These are phyloP conservation scores for Aphanocladium album DNA, from an alignment of 2,329 filamentous ascomycete species.

Conservation along the genomic window DNA sequence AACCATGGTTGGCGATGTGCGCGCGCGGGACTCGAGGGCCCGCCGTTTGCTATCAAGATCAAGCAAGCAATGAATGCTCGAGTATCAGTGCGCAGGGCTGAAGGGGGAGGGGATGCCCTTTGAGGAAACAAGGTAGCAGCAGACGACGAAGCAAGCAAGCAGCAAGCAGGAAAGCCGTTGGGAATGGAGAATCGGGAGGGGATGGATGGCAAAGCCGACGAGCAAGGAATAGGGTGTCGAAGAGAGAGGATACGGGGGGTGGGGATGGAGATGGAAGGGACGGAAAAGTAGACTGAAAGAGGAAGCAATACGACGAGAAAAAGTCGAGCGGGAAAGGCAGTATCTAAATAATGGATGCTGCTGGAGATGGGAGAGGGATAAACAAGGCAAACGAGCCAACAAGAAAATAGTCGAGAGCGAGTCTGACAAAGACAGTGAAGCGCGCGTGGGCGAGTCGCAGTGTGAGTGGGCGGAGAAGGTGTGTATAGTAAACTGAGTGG, in stretches of 20 bases:
- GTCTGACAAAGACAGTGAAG: constrained; percentile 12
- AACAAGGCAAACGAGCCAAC: background rate
- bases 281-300: constrained; percentile 13
- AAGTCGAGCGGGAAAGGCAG: constrained; percentile 5
- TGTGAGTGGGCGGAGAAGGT: background rate
- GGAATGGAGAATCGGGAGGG: background rate
- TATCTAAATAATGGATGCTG: constrained; percentile 3
- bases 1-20: constrained; percentile 7
- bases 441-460: background rate
- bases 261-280: background rate
- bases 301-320: constrained; percentile 10
- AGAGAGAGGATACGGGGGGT: background rate
- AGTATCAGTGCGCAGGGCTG: constrained; percentile 3
- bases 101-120: background rate
- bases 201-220: background rate
- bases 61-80: background rate
- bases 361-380: background rate
- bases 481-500: background rate
- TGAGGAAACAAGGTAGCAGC: background rate
- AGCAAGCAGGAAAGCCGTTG: constrained; percentile 5
- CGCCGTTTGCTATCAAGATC: background rate
- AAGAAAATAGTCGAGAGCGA: background rate
- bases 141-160: constrained; percentile 1
- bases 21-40: background rate
- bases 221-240: background rate